A percentile compares a stretch with the other conserved stretches of the same genome.
phyloP scores from a whole-genome alignment of 1,139 yeast species.

The Kodamaea arcana region DNA sequence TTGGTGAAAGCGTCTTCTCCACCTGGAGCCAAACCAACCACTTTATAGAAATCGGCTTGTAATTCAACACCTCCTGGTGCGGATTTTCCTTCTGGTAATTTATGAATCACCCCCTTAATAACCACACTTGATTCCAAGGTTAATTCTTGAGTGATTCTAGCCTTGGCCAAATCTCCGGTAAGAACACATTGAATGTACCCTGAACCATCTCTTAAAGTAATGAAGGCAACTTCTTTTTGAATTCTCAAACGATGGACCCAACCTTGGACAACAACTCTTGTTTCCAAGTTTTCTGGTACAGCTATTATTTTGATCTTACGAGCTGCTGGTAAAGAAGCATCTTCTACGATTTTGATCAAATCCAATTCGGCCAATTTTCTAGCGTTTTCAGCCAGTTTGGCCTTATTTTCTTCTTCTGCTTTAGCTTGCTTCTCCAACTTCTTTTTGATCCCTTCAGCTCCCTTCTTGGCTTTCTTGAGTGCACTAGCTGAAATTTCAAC shows the following conservation, averaged over 20 bases:
- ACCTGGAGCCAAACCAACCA: slow-evolving; percentile 90
- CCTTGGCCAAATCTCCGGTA: slow-evolving; percentile 87
- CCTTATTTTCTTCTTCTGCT: slow-evolving; percentile 56
- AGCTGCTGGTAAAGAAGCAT: slow-evolving; percentile 67
- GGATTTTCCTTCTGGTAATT: slow-evolving; percentile 90
- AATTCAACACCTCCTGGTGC: slow-evolving; percentile 99
- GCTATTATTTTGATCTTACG: slow-evolving; percentile 59
- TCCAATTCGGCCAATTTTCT: slow-evolving; percentile 75
- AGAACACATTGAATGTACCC: slow-evolving; percentile 87
- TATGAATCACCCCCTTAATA: slow-evolving; percentile 73
- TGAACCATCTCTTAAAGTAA: slow-evolving; percentile 92
- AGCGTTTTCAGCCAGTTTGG: slow-evolving; percentile 63
- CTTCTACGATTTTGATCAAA: slow-evolving; percentile 66
- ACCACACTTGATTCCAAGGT: slow-evolving; percentile 84
- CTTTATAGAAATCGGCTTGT: slow-evolving; percentile 80
- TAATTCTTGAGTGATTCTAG: slow-evolving; percentile 76
- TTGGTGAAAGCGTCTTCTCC: slow-evolving; percentile 96
- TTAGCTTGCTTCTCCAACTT: slow-evolving; percentile 79
- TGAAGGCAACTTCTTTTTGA: slow-evolving; percentile 88
- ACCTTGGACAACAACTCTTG: slow-evolving; percentile 77
- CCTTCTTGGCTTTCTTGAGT: slow-evolving; percentile 93
- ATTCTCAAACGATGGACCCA: slow-evolving; percentile 95
- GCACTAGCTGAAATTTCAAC: slow-evolving; percentile 88
- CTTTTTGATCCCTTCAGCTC: slow-evolving; percentile 87
- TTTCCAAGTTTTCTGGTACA: slow-evolving; percentile 48